phyloP scores from a whole-genome alignment of 2,329 filamentous ascomycete genomes.

The Apiospora koreana region DNA sequence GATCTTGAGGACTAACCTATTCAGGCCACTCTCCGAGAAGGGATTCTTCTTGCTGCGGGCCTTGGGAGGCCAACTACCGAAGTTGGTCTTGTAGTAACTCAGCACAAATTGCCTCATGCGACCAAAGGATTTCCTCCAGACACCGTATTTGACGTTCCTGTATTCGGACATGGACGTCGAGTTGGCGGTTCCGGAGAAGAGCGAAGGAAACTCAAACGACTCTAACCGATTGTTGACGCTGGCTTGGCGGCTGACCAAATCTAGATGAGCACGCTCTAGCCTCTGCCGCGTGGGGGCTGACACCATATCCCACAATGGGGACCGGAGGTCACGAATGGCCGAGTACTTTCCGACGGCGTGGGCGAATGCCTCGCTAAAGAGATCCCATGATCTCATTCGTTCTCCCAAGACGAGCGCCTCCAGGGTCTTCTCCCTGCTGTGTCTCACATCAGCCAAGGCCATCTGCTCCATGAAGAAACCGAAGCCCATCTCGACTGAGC shows the following conservation, averaged over 20 bases:
- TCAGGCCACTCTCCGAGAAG: constrained; percentile 83
- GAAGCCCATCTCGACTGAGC: constrained; percentile 65
- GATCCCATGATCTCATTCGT: constrained; percentile 74
- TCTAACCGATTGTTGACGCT: constrained; percentile 74
- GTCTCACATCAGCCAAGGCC: constrained; percentile 74
- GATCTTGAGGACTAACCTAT: constrained; percentile 77
- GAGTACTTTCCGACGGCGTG: constrained; percentile 88
- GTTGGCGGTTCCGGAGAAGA: constrained; percentile 86
- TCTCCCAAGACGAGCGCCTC: constrained; percentile 90
- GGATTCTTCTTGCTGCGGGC: constrained; percentile 89
- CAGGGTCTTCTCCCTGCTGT: constrained; percentile 84
- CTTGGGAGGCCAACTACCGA: constrained; percentile 84
- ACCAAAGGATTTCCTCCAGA: constrained; percentile 75
- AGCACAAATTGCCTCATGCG: constrained; percentile 75
- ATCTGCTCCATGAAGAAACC: constrained; percentile 77
- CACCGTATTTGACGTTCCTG: constrained; percentile 78
- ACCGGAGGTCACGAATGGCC: constrained; percentile 66
- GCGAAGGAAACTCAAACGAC: constrained; percentile 86
- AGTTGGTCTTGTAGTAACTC: constrained; percentile 61
- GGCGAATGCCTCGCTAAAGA: constrained; percentile 91
- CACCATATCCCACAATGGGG: constrained; percentile 70
- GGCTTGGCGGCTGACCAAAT: constrained; percentile 72
- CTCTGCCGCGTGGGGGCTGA: constrained; percentile 72
- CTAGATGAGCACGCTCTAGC: constrained; percentile 80
- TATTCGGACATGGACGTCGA: constrained; percentile 78